Evolutionary conservation across 2,329 filamentous ascomycete species (phyloP), one percentile per base, ranked within the genome.

Genomic region (Claviceps capensis): DNA sequence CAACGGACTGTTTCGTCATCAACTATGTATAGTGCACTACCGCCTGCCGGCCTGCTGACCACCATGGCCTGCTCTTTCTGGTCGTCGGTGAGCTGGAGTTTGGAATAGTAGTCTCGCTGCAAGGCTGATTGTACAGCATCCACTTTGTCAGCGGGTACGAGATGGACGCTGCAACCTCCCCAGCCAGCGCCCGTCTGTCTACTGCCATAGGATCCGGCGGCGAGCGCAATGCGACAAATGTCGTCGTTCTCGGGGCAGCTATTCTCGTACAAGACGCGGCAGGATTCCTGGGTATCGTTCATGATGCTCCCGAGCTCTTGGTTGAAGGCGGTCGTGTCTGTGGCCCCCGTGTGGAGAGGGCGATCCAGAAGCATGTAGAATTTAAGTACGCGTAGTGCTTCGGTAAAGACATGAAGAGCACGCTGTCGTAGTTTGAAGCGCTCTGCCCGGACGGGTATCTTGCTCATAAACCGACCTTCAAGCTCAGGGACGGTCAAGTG

Each of bases 121-220:
- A 93, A 82, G 5, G 87, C 87, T 61, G 79, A 75, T 65, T 79
- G 88, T 22, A 98, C 86, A 26, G 73, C 79, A 5, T 84, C 82
- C 0, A 96, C 85, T 68, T 85, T 91, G 61, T 88, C 79, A 53
- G 82, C 86, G 0, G 91, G 86, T 50, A 97, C 85, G 53, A 98
- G 77, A 70, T 98, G 93, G 53, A 98, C 91, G 55, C 82, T 93
- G 71, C 93, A 97, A 2, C 93, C 93, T 55, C 93, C 93, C 93
- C 93, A 98, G 3, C 93, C 93, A 0, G 93, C 93, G 41, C 93
- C 93, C 0, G 91, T 97, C 59, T 96, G 71, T 26, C 91, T 76
- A 59, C 86, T 89, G 30, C 91, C 93, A 64, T 88, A 89, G 17
- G 86, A 81, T 2, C 93, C 93, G 1, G 86, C 86, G 16, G 73